Evolutionary conservation across 179 eudicot species (phyloP), one percentile per base, ranked within the genome.

Genomic region (Gypsophila paniculata): DNA sequence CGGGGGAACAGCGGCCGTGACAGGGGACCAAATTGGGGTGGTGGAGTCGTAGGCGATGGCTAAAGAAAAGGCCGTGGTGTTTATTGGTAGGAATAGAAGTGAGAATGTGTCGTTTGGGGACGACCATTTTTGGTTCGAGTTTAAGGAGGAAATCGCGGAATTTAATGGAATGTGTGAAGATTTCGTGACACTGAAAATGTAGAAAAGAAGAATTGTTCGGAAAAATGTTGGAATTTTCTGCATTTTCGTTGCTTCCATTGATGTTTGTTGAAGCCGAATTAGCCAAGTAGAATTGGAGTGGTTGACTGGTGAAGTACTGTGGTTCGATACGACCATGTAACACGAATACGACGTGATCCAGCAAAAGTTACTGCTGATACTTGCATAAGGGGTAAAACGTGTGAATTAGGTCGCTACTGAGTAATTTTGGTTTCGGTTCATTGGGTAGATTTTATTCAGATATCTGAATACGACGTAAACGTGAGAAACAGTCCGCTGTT

Each of bases 81-180:
- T 76, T 0, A 69, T 4, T 0, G 79, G 63, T 39, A 80, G 59
- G 68, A 82, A 80, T 10, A 58, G 75, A 34, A 82, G 77, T 39
- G 79, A 68, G 79, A 82, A 82, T 10, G 77, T 57, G 22, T 39
- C 38, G 54, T 38, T 65, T 3, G 85, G 75, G 1, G 85, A 82
- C 9, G 81, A 34, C 86, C 86, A 82, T 46, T 65, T 59, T 72
- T 82, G 79, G 58, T 36, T 58, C 14, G 77, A 75, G 48, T 72
- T 82, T 42, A 74, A 77, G 55, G 86, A 63, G 11, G 44, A 71
- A 22, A 82, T 77, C 34, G 74, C 5, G 10, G 83, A 82, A 17
- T 78, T 80, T 3, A 72, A 72, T 13, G 51, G 61, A 26, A 82
- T 80, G 22, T 72, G 22, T 49, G 77, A 14, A 10, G 77, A 34